Base-by-base conservation (phyloP, 225 moss, liverwort and hornwort species). In the Rhytidiadelphus loreus region DNA sequence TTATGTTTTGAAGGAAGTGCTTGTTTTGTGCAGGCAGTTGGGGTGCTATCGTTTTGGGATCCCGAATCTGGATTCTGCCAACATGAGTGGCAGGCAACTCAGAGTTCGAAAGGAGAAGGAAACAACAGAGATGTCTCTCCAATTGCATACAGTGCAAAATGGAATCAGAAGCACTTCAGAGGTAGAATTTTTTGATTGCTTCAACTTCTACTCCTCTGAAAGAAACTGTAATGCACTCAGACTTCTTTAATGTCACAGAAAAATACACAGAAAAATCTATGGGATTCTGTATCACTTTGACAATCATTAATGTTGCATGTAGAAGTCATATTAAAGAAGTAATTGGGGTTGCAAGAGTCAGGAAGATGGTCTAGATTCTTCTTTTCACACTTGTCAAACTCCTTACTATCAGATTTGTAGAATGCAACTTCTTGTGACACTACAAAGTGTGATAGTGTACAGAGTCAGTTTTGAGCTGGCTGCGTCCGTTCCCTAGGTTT, bases 71-170 rank as follows among this genome's bases (percentile, higher is more conserved):
- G 59, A 77, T 66, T 87, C 80, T 71, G 59, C 56, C 82, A 90
- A 72, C 84, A 94, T 93, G 94, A 92, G 88, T 80, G 70, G 71
- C 81, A 82, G 89, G 84, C 90, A 90, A 64, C 52, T 88, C 41
- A 90, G 91, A 91, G 93, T 90, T 64, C 85, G 93, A 80, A 93
- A 91, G 88, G 88, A 83, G 82, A 90, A 84, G 84, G 87, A 73
- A 48, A 88, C 70, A 39, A 84, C 71, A 60, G 86, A 81, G 77
- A 84, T 88, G 35, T 41, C 79, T 81, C 81, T 73, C 70, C 69
- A 77, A 30, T 18, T 84, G 39, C 88, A 70, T 57, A 68, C 86
- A 61, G 75, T 88, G 82, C 89, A 66, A 70, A 89, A 91, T 86
- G 91, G 86, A 84, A 77, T 83, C 72, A 88, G 57, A 89, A 82